phyloP scores from a whole-genome alignment of 768 basidiomycete genomes.

The Termitomyces eurrhizus region DNA sequence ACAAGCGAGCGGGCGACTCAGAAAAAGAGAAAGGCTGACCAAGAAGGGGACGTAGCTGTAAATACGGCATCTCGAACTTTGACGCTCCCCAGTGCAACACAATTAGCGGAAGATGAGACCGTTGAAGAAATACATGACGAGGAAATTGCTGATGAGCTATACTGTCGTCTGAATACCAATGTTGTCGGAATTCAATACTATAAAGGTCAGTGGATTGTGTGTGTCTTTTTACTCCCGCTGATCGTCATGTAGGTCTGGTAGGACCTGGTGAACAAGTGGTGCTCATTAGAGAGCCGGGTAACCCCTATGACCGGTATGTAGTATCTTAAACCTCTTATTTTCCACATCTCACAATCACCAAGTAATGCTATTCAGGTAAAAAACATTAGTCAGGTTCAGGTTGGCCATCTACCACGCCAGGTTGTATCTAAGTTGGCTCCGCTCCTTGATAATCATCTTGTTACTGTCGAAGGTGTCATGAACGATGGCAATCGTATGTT shows the following conservation, averaged over 20 bases:
- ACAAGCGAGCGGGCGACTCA: conserved; percentile 24
- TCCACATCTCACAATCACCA: not conserved
- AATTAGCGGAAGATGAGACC: conserved; percentile 32
- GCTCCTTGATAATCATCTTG: conserved; percentile 56
- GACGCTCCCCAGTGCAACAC: conserved; percentile 12
- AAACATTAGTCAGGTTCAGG: conserved; percentile 71
- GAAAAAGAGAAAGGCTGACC: conserved; percentile 42
- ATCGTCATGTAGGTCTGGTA: conserved; percentile 56
- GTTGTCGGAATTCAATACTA: conserved; percentile 89
- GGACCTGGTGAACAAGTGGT: conserved; percentile 75
- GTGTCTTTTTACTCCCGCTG: conserved; percentile 8
- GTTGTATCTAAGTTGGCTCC: conserved; percentile 62
- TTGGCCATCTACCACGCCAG: conserved; percentile 72
- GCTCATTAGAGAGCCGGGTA: conserved; percentile 62
- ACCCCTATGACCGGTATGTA: conserved; percentile 59
- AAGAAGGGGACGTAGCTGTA: conserved; percentile 14
- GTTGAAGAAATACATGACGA: conserved; percentile 42
- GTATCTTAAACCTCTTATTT: too few relatives aligned
- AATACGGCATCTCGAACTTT: conserved; percentile 2
- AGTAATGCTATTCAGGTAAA: conserved; percentile 81
- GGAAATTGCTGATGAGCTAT: conserved; percentile 63
- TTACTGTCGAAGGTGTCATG: conserved; percentile 71
- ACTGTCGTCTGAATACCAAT: conserved; percentile 51
- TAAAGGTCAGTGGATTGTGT: conserved; percentile 36
- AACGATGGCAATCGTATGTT: conserved; percentile 64